Conservation (phyloP, 768 basidiomycete genomes). For the Leccinum obscurum region DNA sequence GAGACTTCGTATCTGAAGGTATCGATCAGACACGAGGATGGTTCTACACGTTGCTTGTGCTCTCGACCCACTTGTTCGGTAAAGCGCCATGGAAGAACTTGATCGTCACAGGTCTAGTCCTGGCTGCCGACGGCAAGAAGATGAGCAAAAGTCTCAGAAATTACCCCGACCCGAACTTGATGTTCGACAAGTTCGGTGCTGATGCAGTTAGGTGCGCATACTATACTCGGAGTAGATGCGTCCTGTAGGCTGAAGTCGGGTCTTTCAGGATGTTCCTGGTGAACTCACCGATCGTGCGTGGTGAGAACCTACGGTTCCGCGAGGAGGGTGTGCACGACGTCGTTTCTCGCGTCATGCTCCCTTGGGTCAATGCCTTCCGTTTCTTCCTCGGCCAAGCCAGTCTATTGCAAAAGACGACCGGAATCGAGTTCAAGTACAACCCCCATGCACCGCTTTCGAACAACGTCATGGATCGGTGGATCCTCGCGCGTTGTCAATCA, state of each 20-base stretch:
- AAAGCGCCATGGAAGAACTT: slow-evolving; percentile 97
- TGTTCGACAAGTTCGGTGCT: slow-evolving; percentile 91
- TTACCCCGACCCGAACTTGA: slow-evolving; percentile 92
- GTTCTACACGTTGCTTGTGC: slow-evolving; percentile 98
- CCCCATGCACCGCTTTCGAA: slow-evolving; percentile 77
- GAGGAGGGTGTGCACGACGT: slow-evolving; percentile 98
- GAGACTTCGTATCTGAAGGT: slow-evolving; percentile 96
- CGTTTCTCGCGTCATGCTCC: slow-evolving; percentile 91
- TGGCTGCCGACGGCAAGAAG: slow-evolving; percentile 97
- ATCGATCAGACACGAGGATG: slow-evolving; percentile 99
- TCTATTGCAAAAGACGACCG: slow-evolving; percentile 78
- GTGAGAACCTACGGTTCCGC: slow-evolving; percentile 96
- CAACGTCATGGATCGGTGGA: slow-evolving; percentile 99
- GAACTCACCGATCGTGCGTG: slow-evolving; percentile 97
- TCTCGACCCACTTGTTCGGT: slow-evolving; percentile 94
- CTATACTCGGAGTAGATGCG: background rate
- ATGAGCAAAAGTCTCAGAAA: slow-evolving; percentile 99
- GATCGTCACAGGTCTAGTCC: slow-evolving; percentile 93
- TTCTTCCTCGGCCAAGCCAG: slow-evolving; percentile 97
- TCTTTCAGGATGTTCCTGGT: slow-evolving; percentile 88
- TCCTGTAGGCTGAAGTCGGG: background rate
- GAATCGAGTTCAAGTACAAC: slow-evolving; percentile 81
- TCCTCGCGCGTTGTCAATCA: slow-evolving; percentile 94
- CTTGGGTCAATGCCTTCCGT: slow-evolving; percentile 98
- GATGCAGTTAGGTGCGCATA: slow-evolving; percentile 80